A percentile compares a stretch with the other conserved stretches of the same genome.
Conservation (phyloP, 257 asterid species). For the Solanum microdontum region DNA sequence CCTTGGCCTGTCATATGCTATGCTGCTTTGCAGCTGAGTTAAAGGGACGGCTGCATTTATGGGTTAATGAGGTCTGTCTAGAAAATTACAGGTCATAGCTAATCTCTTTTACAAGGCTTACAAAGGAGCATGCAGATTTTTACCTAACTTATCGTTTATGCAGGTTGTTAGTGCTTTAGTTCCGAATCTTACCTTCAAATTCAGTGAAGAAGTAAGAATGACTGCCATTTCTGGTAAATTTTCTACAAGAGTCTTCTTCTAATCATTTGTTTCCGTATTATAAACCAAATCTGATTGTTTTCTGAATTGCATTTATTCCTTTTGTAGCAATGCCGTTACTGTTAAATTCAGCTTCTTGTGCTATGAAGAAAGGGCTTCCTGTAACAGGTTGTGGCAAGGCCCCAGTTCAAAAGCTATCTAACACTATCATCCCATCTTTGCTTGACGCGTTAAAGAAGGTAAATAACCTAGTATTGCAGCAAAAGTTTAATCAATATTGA, state of each 20-base stretch:
- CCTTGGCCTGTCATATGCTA: not conserved
- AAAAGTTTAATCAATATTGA: not conserved
- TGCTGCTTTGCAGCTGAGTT: not conserved
- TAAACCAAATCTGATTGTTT: not conserved
- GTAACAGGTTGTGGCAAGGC: not conserved
- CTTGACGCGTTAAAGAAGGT: not conserved
- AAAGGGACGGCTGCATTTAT: not conserved
- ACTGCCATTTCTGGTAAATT: not conserved
- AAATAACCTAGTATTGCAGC: not conserved
- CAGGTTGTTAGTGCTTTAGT: not conserved
- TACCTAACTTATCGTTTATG: not conserved
- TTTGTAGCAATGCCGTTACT: conserved; percentile 2
- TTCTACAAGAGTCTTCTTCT: not conserved
- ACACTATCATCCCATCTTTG: not conserved
- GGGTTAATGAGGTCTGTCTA: conserved; percentile 2
- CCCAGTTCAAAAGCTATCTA: not conserved
- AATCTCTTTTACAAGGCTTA: not conserved
- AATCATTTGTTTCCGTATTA: not conserved
- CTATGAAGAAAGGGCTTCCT: not conserved
- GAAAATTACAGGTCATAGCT: not conserved
- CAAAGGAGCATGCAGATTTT: not conserved
- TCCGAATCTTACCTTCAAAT: not conserved
- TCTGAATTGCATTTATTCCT: not conserved
- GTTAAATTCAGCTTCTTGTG: not conserved
- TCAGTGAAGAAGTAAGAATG: not conserved